These are phyloP conservation scores for Yamadazyma insecticola DNA, from an alignment of 805 yeast genomes.

Conservation along the genomic window DNA sequence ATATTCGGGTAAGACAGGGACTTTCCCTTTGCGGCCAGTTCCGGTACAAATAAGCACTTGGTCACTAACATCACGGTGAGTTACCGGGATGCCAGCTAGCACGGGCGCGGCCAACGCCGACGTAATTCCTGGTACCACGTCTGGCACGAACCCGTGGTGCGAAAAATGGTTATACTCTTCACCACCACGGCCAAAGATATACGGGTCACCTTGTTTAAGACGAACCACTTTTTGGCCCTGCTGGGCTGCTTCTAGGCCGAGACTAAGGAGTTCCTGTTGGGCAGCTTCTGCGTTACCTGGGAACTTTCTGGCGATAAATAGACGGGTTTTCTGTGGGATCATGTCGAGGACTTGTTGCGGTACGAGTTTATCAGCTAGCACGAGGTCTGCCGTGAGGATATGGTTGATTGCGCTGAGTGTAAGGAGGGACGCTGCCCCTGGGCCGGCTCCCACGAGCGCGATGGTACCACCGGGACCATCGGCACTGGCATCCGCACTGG, in stretches of 20 bases:
- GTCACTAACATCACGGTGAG: conserved; percentile 88
- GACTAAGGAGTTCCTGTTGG: conserved; percentile 72
- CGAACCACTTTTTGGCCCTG: conserved; percentile 79
- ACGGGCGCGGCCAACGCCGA: conserved; percentile 89
- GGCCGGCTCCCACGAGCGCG: conserved; percentile 90
- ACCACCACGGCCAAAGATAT: conserved; percentile 94
- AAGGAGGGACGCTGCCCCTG: conserved; percentile 78
- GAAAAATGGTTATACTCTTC: conserved; percentile 77
- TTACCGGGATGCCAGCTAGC: conserved; percentile 78
- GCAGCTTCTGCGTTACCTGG: conserved; percentile 97
- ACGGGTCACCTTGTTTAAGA: conserved; percentile 95
- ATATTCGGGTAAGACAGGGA: conserved; percentile 75
- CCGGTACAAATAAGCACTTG: conserved; percentile 94
- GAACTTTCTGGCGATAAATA: conserved; percentile 86
- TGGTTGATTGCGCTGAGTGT: conserved; percentile 83
- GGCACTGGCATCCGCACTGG: not conserved
- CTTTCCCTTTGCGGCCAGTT: conserved; percentile 81
- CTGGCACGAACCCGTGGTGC: conserved; percentile 62
- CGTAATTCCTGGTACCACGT: conserved; percentile 82
- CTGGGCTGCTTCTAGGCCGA: conserved; percentile 62
- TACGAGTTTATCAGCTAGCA: conserved; percentile 87
- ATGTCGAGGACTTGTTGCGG: conserved; percentile 82
- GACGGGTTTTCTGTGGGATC: conserved; percentile 69
- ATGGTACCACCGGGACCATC: conserved; percentile 44
- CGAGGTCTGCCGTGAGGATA: conserved; percentile 75